A percentile compares a stretch with the other conserved stretches of the same genome.
phyloP scores from a whole-genome alignment of 2,329 filamentous ascomycete species.

The Clarireedia monteithiana region DNA sequence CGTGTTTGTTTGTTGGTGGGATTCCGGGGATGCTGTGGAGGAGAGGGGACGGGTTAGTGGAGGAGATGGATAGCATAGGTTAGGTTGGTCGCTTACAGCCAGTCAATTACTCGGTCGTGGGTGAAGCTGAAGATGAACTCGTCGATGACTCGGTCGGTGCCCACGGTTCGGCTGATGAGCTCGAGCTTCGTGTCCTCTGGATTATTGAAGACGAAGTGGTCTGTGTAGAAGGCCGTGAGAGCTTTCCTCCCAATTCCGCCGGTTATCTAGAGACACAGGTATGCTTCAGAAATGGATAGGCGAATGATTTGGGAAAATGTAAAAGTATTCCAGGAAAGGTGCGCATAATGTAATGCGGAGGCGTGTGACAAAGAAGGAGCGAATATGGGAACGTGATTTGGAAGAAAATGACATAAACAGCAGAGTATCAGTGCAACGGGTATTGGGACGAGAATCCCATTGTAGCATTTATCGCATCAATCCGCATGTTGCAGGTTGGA shows the following conservation, averaged over 20 bases:
- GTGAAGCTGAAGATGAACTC: slow-evolving; percentile 62
- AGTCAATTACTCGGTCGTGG: slow-evolving; percentile 55
- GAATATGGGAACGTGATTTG: too few relatives aligned
- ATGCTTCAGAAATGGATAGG: too few relatives aligned
- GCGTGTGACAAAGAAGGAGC: too few relatives aligned
- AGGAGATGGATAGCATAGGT: not conserved
- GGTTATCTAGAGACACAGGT: slow-evolving; percentile 25
- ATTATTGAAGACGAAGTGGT: slow-evolving; percentile 71
- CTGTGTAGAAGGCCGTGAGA: slow-evolving; percentile 59
- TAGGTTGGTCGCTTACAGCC: slow-evolving; percentile 47
- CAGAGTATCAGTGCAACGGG: too few relatives aligned
- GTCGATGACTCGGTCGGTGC: slow-evolving; percentile 63
- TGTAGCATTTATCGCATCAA: too few relatives aligned
- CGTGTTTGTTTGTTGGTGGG: slow-evolving; percentile 44
- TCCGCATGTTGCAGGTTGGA: too few relatives aligned
- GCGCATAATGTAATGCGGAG: too few relatives aligned
- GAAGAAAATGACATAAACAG: too few relatives aligned
- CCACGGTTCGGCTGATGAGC: slow-evolving; percentile 63
- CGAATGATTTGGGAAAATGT: too few relatives aligned
- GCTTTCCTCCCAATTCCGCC: slow-evolving; percentile 60
- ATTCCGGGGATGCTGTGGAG: slow-evolving; percentile 45
- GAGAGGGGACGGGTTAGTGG: not conserved
- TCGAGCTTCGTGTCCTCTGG: slow-evolving; percentile 59
- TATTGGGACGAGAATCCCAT: too few relatives aligned
- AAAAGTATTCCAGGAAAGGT: too few relatives aligned